Base-by-base conservation (phyloP, 805 yeast genomes). In the Myxozyma lipomycoides region DNA sequence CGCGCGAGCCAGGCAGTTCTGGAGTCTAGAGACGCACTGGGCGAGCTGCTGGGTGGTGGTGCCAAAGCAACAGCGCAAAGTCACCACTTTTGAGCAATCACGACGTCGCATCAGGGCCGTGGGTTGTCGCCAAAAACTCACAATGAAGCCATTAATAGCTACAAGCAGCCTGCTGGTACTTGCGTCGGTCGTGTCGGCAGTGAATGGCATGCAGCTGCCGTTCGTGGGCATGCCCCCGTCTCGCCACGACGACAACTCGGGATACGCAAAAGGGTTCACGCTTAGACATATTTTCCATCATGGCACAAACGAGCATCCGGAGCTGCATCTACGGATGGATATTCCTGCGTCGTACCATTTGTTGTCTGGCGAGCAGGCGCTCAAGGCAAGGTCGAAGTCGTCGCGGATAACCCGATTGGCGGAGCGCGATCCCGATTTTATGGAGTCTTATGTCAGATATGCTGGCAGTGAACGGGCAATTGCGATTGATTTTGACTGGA, bases 381-480 rank as follows among this genome's bases (percentile, higher is more conserved):
- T 18, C 7, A 4, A 43, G 39, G 21, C 47, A 7, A 41, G 46
- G 25, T 36, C 36, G 22, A 40, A 49, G 19, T 48, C 54, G 22
- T 40, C 53, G 12, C 40, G 41, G 22, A 55, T 41, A 10, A 44
- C 57, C 32, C 64, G 86, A 48, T 55, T 81, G 57, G 60, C 60
- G 1, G 65, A 76, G 30, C 64, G 84, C 18, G 66, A 73, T 40
- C 90, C 90, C 0, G 80, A 78, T 39, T 78, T 76, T 62, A 70
- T 86, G 49, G 89, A 84, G 62, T 74, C 83, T 1, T 84, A 82
- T 63, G 64, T 86, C 34, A 73, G 76, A 17, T 80, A 75, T 62
- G 82, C 87, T 0, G 25, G 43, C 7, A 40, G 43, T 5, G 43
- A 25, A n/a, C 32, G 35, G 25, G 51, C 32, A 10, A 32, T 23